A percentile compares a stretch with the other conserved stretches of the same genome.
Evolutionary conservation across 306 rosid species (phyloP).

Genomic region (Ceratonia siliqua): DNA sequence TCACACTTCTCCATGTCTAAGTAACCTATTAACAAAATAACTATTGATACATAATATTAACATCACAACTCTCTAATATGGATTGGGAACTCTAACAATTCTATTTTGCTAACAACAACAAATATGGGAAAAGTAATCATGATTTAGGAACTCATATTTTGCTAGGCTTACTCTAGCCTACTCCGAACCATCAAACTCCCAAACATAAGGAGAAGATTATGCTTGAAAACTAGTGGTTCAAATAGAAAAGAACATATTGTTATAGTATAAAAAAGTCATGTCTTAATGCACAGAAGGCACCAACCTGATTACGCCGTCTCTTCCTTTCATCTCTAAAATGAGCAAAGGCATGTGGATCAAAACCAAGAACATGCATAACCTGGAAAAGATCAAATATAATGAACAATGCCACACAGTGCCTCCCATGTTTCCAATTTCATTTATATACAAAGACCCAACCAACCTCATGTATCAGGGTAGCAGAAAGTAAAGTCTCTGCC

Average conservation of each 20-base stretch:
- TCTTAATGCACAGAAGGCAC: conserved; percentile 22
- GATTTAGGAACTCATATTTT: conserved; percentile 19
- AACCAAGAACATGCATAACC: conserved; percentile 99
- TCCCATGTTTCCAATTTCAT: conserved; percentile 23
- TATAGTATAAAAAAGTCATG: background rate
- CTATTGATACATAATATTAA: too few relatives aligned
- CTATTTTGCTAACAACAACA: background rate
- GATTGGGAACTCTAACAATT: too few relatives aligned
- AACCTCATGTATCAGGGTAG: conserved; percentile 96
- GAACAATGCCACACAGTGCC: conserved; percentile 26
- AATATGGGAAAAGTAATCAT: background rate
- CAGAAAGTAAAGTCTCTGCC: conserved; percentile 93
- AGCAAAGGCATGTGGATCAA: conserved; percentile 97
- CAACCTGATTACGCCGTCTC: conserved; percentile 82
- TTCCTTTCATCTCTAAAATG: conserved; percentile 98
- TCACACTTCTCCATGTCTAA: background rate
- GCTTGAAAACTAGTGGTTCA: conserved; percentile 16
- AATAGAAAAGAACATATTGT: background rate
- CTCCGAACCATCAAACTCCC: background rate
- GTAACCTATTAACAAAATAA: background rate
- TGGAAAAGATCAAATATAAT: conserved; percentile 42
- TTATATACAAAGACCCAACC: conserved; percentile 28
- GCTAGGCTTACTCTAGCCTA: background rate
- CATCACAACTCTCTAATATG: too few relatives aligned
- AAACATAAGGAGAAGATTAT: conserved; percentile 8